Evolutionary conservation across 345 rosid genomes (phyloP), one percentile per base, ranked within the genome.

Genomic region (Dimocarpus longan): DNA sequence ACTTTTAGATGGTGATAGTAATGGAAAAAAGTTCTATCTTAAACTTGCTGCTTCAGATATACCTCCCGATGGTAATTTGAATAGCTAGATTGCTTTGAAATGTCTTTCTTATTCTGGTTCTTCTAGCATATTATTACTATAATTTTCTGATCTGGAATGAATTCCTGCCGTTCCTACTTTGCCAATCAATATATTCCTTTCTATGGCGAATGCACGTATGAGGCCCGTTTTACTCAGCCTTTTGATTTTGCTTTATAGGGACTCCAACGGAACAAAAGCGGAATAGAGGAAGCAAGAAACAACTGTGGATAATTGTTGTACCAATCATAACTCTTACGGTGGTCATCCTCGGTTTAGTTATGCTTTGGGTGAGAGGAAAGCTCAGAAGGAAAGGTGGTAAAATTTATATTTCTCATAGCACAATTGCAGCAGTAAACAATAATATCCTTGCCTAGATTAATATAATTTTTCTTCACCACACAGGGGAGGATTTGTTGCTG

Each of bases 401-500:
- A 54, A 19, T 15, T 19, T 22, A 13, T 50, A n/a, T 66, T 5
- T 75, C 44, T n/a, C 71, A 37, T 6, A 22, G 48, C 66, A 76
- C 52, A 42, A 21, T 6, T 12, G 39, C 19, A 16, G 48, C 15
- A 40, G 2, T 67, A 9, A 8, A 19, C 19, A 19, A 39, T 12
- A 12, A 42, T 3, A 18, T 8, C 5, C 0, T 18, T 50, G 56
- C 50, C 22, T 40, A 4, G 40, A 12, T 13, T 39, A 19, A 39
- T 39, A 19, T 18, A 2, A 28, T 67, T 39, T 67, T 39, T 42
- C 71, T 40, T 40, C 26, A 18, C 0, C 13, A 21, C 3, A 21
- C 68, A 68, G 79, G 74, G 59, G 79, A 77, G 57, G 73, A 68
- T 77, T 56, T 77, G 66, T 59, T 57, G 70, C 46, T 52, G 68